Evolutionary conservation across 2,329 filamentous ascomycete species (phyloP).

Genomic region (Phoma herbarum): DNA sequence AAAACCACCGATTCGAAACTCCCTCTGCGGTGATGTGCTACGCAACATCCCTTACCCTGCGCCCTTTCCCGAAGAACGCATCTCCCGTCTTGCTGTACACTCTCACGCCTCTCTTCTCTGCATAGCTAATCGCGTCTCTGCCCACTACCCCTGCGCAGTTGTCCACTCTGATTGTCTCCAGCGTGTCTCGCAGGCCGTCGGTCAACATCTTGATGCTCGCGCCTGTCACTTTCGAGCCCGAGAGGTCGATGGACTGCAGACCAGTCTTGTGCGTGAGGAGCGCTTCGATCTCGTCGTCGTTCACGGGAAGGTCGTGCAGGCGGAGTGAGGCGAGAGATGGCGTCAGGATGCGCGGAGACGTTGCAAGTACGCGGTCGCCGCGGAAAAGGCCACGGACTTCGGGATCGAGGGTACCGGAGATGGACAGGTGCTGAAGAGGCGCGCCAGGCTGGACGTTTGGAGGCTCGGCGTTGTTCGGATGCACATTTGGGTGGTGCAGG

Average conservation of each 20-base stretch:
- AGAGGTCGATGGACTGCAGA: slow-evolving; percentile 45
- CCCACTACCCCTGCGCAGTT: slow-evolving; percentile 47
- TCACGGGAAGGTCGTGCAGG: slow-evolving; percentile 27
- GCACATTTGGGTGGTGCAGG: background rate
- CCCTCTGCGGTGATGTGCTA: too few relatives aligned
- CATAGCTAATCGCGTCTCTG: slow-evolving; percentile 54
- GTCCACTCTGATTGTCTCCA: slow-evolving; percentile 47
- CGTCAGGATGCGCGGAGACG: slow-evolving; percentile 38
- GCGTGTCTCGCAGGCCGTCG: slow-evolving; percentile 29
- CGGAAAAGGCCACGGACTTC: slow-evolving; percentile 15
- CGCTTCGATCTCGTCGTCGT: slow-evolving; percentile 45
- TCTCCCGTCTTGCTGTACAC: slow-evolving; percentile 19
- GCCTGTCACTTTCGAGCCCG: slow-evolving; percentile 51
- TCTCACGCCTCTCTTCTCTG: slow-evolving; percentile 44
- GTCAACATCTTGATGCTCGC: slow-evolving; percentile 52
- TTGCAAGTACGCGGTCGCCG: background rate
- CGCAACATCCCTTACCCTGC: background rate
- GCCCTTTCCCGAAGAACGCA: background rate
- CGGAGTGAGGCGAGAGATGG: slow-evolving; percentile 27
- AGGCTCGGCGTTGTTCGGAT: slow-evolving; percentile 1
- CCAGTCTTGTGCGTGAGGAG: slow-evolving; percentile 30
- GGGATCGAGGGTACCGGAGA: slow-evolving; percentile 14
- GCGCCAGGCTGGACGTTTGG: background rate
- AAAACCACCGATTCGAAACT: too few relatives aligned
- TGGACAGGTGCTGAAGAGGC: slow-evolving; percentile 15